Base-by-base conservation (phyloP, 2,329 filamentous ascomycete genomes). In the Lanzia echinophila region DNA sequence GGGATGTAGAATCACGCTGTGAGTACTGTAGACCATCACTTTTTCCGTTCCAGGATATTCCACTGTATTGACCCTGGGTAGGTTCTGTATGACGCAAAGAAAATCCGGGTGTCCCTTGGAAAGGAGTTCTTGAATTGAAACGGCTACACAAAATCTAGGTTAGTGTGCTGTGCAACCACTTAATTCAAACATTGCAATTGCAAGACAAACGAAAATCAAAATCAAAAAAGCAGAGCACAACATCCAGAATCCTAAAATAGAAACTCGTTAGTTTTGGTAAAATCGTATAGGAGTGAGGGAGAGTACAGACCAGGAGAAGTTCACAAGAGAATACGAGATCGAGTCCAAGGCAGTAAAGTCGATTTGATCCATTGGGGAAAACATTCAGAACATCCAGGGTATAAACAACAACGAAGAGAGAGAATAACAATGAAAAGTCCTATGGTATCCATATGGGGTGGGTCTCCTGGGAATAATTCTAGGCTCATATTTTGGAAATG, bases 11-110 rank as follows among this genome's bases (percentile, higher is more conserved):
- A 47, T 61, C 62, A 49, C 60, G 62, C 51, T 63, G 58, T 42
- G 63, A 66, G 65, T 69, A 65, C 66, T 68, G 66, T 67, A 58
- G 55, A 54, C 61, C 66, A 64, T 66, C 64, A 63, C 55, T 57
- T 56, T 56, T 58, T 49, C 51, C 56, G 52, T 58, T 63, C 66
- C 65, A 67, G 62, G 56, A 56, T 47, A 59, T 51, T 65, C 58
- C 64, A 60, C 61, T 68, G 60, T 63, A 57, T 57, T 66, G 58
- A 50, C 64, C 64, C 60, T 64, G 62, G 55, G 39, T 54, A 62
- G 65, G 63, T 66, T 63, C 65, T 67, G 65, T 67, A 56, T 63
- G 62, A 63, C 50, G 58, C 39, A 65, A 66, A 64, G 65, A 63
- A 67, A 66, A 60, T 58, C 58, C 61, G 47, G 63, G 41, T 24